Base-by-base conservation (phyloP, 805 yeast species). In the Saccharomycopsis javanensis region DNA sequence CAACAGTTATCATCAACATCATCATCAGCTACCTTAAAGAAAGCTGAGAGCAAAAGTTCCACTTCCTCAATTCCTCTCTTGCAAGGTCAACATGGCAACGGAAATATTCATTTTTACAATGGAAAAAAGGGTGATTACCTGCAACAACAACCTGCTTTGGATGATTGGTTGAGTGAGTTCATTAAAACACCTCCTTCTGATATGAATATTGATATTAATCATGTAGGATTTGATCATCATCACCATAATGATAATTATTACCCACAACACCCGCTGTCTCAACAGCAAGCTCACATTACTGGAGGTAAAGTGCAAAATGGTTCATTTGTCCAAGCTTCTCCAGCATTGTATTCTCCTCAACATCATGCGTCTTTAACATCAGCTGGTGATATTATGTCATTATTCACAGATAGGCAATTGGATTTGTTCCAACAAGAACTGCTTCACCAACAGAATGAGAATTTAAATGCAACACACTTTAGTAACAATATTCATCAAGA, bases 81-180 rank as follows among this genome's bases (percentile, higher is more conserved):
- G 28, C 48, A 42, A 23, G 23, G 48, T 20, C 48, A 42, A 42
- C 18, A 42, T 42, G 23, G 48, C 11, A 20, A 42, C 13, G n/a
- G 10, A 11, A 42, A 23, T 20, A 16, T 42, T 7, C 23, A 42
- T 15, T 42, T 42, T 5, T 42, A 42, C 25, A 42, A 42, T 20
- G 48, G 28, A 10, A 42, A 42, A 13, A 42, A 28, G 28, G 48
- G 48, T 7, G 48, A 42, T 2, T 25, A 16, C 46, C 51, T 20
- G 50, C 61, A 2, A 58, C 54, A 28, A 25, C 25, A 38, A 54
- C 46, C 45, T 53, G 34, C 48, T 15, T 52, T 54, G n/a, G 80
- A 78, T 30, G 84, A 81, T 58, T 85, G 92, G 91, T 71, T 86
- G 15, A 76, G 81, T 33, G 89, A 85, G 61, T 84, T 86, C 63